phyloP scores from a whole-genome alignment of 257 asterid genomes.

The Cinchona pubescens region DNA sequence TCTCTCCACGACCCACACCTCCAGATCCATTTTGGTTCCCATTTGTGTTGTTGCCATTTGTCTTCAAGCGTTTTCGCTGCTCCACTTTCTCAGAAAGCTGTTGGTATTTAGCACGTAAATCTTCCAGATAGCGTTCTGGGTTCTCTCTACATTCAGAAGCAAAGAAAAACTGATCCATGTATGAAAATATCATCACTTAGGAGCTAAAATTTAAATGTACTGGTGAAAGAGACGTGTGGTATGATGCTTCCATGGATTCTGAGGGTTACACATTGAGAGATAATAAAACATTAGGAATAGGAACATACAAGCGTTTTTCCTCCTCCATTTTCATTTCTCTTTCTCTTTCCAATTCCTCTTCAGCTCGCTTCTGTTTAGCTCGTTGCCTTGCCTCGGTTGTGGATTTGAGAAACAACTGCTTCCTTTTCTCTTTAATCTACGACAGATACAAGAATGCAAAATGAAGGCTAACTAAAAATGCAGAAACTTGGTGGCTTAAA shows the following conservation, averaged over 20 bases:
- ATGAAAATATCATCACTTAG: constrained; percentile 1
- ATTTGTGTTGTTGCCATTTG: constrained; percentile 66
- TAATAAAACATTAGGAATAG: constrained; percentile 13
- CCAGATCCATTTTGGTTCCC: constrained; percentile 77
- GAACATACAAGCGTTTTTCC: constrained; percentile 79
- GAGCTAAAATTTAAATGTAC: background rate
- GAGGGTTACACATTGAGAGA: background rate
- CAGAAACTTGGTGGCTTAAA: background rate
- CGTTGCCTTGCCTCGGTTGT: constrained; percentile 81
- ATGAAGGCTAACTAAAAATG: background rate
- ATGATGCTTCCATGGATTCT: too few relatives aligned
- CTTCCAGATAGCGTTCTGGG: constrained; percentile 84
- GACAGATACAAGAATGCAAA: constrained; percentile 21
- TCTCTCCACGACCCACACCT: constrained; percentile 97
- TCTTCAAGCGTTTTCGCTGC: constrained; percentile 77
- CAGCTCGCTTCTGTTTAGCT: constrained; percentile 80
- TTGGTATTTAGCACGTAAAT: constrained; percentile 71
- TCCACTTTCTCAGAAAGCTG: constrained; percentile 78
- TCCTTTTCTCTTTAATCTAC: constrained; percentile 82
- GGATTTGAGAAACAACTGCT: constrained; percentile 75
- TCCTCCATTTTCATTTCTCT: constrained; percentile 86
- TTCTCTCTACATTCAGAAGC: constrained; percentile 55
- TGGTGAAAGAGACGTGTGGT: constrained; percentile 1
- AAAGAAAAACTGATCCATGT: background rate
- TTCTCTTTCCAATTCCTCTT: constrained; percentile 86